phyloP scores from a whole-genome alignment of 371 early-diverging fungal genomes.

The Paraphysoderma sedebokerense region DNA sequence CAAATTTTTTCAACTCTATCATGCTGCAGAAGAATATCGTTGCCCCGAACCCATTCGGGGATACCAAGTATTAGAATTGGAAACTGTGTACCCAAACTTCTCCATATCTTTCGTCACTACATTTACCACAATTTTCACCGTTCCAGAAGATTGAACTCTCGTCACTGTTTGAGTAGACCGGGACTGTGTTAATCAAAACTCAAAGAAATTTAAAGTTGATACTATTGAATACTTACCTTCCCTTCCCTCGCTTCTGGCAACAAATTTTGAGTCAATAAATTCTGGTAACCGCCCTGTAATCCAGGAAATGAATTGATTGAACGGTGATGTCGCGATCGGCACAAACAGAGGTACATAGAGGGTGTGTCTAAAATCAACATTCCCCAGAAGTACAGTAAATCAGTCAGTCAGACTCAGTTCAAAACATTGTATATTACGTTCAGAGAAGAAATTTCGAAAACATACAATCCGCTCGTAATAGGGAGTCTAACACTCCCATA shows the following conservation, averaged over 20 bases:
- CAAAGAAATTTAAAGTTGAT: neutral
- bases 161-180: slow-evolving; percentile 12
- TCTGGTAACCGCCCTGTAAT: slow-evolving; percentile 24
- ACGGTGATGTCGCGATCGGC: slow-evolving; percentile 19
- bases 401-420: too few species aligned
- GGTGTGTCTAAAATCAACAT: slow-evolving; percentile 9
- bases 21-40: too few species aligned
- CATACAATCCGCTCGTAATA: slow-evolving; percentile 6
- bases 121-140: slow-evolving; percentile 22
- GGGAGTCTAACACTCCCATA: slow-evolving; percentile 20
- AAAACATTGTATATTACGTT: too few species aligned
- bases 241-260: slow-evolving; percentile 18
- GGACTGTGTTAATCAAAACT: neutral
- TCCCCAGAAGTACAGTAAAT: too few species aligned
- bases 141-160: slow-evolving; percentile 25
- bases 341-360: slow-evolving; percentile 19
- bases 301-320: slow-evolving; percentile 19
- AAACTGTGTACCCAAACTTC: slow-evolving; percentile 20
- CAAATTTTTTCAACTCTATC: too few species aligned
- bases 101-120: slow-evolving; percentile 22
- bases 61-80: too few species aligned
- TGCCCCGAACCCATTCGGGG: too few species aligned
- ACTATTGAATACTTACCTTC: slow-evolving; percentile 27
- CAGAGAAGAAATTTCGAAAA: too few species aligned
- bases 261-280: slow-evolving; percentile 27